Evolutionary conservation across 139 green algal species (phyloP).

Genomic region (Mychonastes homosphaera): DNA sequence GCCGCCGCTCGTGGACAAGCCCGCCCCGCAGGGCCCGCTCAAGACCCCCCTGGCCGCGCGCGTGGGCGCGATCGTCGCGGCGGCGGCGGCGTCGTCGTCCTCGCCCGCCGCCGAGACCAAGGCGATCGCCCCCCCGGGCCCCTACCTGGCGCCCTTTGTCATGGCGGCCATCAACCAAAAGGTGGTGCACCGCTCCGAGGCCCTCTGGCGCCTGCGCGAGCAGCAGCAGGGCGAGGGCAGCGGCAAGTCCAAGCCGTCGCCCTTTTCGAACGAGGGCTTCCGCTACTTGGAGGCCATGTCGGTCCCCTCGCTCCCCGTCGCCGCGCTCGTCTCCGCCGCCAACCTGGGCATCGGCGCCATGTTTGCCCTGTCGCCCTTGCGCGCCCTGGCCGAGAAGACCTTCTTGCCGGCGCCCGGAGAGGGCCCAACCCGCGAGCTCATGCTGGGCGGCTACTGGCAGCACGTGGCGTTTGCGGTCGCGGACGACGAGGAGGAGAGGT

Average conservation of each 20-base stretch:
- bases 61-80: too few species aligned
- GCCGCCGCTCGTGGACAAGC: too few species aligned
- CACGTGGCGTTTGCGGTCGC: conserved; percentile 31
- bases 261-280: too few species aligned
- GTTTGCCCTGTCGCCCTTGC: conserved; percentile 9
- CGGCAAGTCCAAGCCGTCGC: too few species aligned
- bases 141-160: conserved; percentile 42
- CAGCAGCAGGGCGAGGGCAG: too few species aligned
- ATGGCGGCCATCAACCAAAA: conserved; percentile 39
- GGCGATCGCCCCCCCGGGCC: conserved; percentile 14
- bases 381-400: conserved; percentile 16
- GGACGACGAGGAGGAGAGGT: conserved; percentile 23
- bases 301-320: conserved; percentile 5
- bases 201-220: too few species aligned
- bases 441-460: conserved; percentile 29
- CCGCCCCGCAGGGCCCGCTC: too few species aligned
- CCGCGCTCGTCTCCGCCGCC: not conserved
- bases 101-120: too few species aligned
- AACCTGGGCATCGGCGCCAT: conserved; percentile 12
- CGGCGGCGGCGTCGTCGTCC: too few species aligned
- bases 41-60: too few species aligned
- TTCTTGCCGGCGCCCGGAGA: conserved; percentile 28
- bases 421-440: conserved; percentile 26
- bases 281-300: conserved; percentile 41
- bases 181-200: too few species aligned